These are phyloP conservation scores for button mushroom (Agaricus bisporus) DNA, from an alignment of 768 basidiomycete genomes.

Conservation along the genomic window DNA sequence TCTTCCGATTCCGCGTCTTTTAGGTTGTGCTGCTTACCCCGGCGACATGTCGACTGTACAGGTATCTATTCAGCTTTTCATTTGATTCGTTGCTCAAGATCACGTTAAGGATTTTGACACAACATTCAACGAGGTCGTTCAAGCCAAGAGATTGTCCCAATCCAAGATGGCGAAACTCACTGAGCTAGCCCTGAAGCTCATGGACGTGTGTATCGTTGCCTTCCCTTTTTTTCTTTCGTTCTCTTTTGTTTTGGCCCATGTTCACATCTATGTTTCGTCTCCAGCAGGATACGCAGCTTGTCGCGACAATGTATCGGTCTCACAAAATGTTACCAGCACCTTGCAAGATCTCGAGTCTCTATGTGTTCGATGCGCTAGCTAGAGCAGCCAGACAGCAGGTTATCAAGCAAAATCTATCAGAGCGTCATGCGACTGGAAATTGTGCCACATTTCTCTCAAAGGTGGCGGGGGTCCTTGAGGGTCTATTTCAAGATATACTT, in stretches of 20 bases:
- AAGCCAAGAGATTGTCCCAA: conserved; percentile 77
- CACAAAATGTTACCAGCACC: conserved; percentile 70
- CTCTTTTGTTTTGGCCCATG: background rate
- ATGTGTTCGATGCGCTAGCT: conserved; percentile 89
- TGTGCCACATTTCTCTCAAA: conserved; percentile 82
- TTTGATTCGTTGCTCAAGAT: conserved; percentile 7
- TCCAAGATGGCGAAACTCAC: conserved; percentile 80
- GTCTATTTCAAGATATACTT: conserved; percentile 82
- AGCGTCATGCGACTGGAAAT: conserved; percentile 54
- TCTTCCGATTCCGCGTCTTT: background rate
- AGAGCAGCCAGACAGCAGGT: conserved; percentile 70
- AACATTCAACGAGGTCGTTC: conserved; percentile 75
- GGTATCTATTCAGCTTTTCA: conserved; percentile 5
- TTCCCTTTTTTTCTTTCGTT: background rate
- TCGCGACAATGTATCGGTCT: conserved; percentile 82
- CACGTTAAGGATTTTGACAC: conserved; percentile 74
- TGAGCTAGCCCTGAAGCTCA: conserved; percentile 67
- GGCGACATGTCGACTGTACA: conserved; percentile 3
- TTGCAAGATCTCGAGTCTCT: conserved; percentile 82
- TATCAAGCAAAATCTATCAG: conserved; percentile 57
- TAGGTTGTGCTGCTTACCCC: background rate
- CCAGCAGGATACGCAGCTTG: conserved; percentile 81
- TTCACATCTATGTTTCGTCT: conserved; percentile 1
- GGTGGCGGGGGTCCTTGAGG: conserved; percentile 86
- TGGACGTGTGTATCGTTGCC: conserved; percentile 51